Evolutionary conservation across 1,284 basidiomycete species (phyloP).

Genomic region (Ganoderma boninense): DNA sequence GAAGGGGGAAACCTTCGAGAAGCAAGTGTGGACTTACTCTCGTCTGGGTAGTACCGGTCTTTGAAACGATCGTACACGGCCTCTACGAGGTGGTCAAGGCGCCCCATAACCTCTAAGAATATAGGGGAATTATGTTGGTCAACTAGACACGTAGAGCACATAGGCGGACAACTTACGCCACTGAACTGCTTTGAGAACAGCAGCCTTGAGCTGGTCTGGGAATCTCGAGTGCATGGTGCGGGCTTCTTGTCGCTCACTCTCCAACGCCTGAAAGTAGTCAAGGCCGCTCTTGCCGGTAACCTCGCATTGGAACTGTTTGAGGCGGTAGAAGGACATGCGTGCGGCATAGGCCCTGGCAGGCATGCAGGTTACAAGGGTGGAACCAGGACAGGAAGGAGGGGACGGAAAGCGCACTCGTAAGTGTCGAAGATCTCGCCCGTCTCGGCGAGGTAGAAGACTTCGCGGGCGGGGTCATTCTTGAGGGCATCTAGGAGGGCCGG

Average conservation of each 20-base stretch:
- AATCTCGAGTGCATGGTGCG: slow-evolving; percentile 90
- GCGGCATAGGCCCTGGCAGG: slow-evolving; percentile 82
- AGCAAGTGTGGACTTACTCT: slow-evolving; percentile 67
- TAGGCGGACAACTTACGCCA: slow-evolving; percentile 76
- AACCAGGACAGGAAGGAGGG: slow-evolving; percentile 33
- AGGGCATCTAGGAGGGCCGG: slow-evolving; percentile 69
- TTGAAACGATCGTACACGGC: slow-evolving; percentile 95
- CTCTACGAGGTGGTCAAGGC: slow-evolving; percentile 94
- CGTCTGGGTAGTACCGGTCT: slow-evolving; percentile 91
- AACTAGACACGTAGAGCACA: slow-evolving; percentile 30
- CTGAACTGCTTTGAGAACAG: slow-evolving; percentile 92
- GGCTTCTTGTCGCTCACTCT: slow-evolving; percentile 91
- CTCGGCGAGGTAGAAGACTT: slow-evolving; percentile 90
- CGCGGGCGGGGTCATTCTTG: slow-evolving; percentile 69
- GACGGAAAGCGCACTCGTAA: slow-evolving; percentile 75
- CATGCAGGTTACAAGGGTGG: slow-evolving; percentile 24
- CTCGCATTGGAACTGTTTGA: slow-evolving; percentile 95
- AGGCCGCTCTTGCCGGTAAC: slow-evolving; percentile 94
- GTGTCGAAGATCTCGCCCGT: slow-evolving; percentile 96
- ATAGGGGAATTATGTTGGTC: slow-evolving; percentile 18
- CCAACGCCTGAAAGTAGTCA: slow-evolving; percentile 93
- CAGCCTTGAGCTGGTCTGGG: slow-evolving; percentile 91
- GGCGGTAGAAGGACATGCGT: slow-evolving; percentile 92
- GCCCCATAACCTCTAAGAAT: slow-evolving; percentile 88
- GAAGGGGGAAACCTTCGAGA: neutral